These are phyloP conservation scores for Syzygium aqueum DNA, from an alignment of 345 rosid genomes.

Conservation along the genomic window DNA sequence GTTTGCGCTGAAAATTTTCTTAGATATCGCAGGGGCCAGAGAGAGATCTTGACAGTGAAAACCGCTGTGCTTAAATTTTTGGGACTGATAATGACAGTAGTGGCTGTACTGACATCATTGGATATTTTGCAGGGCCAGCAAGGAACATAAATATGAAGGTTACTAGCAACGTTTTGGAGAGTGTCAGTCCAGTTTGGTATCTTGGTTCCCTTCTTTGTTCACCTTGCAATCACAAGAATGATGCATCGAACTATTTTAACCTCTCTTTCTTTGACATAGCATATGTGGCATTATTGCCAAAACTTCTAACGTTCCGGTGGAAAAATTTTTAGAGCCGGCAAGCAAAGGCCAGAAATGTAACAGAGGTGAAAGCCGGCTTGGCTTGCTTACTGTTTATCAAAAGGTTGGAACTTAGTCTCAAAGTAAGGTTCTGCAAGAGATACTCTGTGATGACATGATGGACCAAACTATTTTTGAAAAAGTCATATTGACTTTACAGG, in stretches of 20 bases:
- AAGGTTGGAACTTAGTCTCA: not conserved
- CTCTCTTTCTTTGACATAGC: not conserved
- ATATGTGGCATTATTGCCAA: not conserved
- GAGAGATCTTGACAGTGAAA: not conserved
- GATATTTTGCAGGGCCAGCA: not conserved
- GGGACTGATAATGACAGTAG: not conserved
- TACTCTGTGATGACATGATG: not conserved
- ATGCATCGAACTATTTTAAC: not conserved
- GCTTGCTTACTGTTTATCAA: not conserved
- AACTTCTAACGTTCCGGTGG: not conserved
- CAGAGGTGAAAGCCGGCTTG: not conserved
- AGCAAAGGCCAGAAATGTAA: not conserved
- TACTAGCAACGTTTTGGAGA: not conserved
- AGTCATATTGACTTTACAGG: not conserved
- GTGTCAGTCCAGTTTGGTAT: not conserved
- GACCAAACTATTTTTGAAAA: not conserved
- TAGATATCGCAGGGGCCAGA: not conserved
- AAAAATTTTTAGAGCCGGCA: not conserved
- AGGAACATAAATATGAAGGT: not conserved
- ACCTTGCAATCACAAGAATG: not conserved
- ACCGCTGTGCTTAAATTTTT: not conserved
- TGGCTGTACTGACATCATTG: not conserved
- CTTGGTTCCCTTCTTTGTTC: not conserved
- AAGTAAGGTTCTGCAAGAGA: not conserved
- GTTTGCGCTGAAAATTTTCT: not conserved